phyloP scores from a whole-genome alignment of 257 asterid genomes.

The Fraxinus pennsylvanica region DNA sequence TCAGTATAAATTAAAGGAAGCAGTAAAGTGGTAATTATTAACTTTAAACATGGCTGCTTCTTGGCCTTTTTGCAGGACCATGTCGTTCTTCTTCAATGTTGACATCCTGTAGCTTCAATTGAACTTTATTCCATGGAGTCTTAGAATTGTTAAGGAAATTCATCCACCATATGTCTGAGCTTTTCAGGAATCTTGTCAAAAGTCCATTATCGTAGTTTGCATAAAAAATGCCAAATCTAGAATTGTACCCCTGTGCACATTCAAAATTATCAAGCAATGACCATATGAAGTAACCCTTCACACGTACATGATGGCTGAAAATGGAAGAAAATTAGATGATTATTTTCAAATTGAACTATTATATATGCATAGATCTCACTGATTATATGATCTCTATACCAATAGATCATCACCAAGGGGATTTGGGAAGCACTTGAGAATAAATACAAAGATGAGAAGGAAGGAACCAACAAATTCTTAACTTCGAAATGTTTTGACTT shows the following conservation, averaged over 20 bases:
- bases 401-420: too few relatives aligned
- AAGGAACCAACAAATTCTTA: too few relatives aligned
- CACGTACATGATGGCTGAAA: neutral
- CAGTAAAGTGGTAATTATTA: too few relatives aligned
- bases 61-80: too few relatives aligned
- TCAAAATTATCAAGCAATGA: slow-evolving; percentile 19
- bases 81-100: too few relatives aligned
- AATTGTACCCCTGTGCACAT: slow-evolving; percentile 9
- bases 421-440: too few relatives aligned
- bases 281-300: slow-evolving; percentile 23
- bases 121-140: neutral
- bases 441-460: too few relatives aligned
- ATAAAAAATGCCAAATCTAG: slow-evolving; percentile 19
- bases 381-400: too few relatives aligned
- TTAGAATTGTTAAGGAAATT: neutral
- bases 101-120: neutral
- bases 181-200: slow-evolving; percentile 12
- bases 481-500: too few relatives aligned
- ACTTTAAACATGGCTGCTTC: too few relatives aligned
- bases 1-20: too few relatives aligned
- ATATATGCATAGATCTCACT: too few relatives aligned
- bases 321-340: neutral
- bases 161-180: slow-evolving; percentile 13
- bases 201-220: neutral
- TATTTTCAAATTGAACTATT: neutral